A percentile compares a stretch with the other conserved stretches of the same genome.
phyloP scores from a whole-genome alignment of 192 early-diverging fungal species.

The Coemansia aciculifera region DNA sequence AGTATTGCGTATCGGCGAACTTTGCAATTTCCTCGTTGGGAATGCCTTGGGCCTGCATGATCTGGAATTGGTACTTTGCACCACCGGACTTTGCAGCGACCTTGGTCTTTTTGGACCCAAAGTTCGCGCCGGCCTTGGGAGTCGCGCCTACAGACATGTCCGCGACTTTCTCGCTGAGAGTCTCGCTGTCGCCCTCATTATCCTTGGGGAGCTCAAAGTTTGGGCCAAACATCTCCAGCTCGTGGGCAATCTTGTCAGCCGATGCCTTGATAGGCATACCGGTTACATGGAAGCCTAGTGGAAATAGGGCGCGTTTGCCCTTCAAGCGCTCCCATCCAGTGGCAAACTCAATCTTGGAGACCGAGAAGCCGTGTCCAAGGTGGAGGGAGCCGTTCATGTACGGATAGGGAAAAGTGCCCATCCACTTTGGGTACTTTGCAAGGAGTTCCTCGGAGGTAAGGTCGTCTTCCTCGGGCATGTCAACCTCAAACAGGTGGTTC shows the following conservation, averaged over 20 bases:
- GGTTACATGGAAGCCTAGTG: slow-evolving; percentile 97
- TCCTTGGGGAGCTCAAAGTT: slow-evolving; percentile 47
- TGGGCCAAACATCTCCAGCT: slow-evolving; percentile 56
- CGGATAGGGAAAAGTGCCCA: slow-evolving; percentile 95
- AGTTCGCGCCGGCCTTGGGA: slow-evolving; percentile 29
- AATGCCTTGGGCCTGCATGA: slow-evolving; percentile 88
- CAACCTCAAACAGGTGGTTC: slow-evolving; percentile 74
- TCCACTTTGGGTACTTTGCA: slow-evolving; percentile 78
- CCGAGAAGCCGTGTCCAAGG: slow-evolving; percentile 93
- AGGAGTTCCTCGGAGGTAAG: slow-evolving; percentile 59
- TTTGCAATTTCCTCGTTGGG: slow-evolving; percentile 85
- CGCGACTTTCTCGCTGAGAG: slow-evolving; percentile 45
- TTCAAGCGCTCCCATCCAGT: slow-evolving; percentile 89
- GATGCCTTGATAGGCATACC: slow-evolving; percentile 98
- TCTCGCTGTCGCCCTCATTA: slow-evolving; percentile 33
- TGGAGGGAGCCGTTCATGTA: slow-evolving; percentile 96
- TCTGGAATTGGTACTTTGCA: slow-evolving; percentile 93
- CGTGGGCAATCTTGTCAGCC: slow-evolving; percentile 55
- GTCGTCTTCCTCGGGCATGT: slow-evolving; percentile 71
- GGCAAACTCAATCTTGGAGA: slow-evolving; percentile 97
- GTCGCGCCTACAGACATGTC: slow-evolving; percentile 58
- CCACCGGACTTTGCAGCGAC: slow-evolving; percentile 81
- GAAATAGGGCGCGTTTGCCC: slow-evolving; percentile 90
- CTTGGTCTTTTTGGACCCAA: slow-evolving; percentile 73
- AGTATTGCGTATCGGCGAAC: slow-evolving; percentile 88